Evolutionary conservation across 306 rosid species (phyloP).

Genomic region (Vicia faba): DNA sequence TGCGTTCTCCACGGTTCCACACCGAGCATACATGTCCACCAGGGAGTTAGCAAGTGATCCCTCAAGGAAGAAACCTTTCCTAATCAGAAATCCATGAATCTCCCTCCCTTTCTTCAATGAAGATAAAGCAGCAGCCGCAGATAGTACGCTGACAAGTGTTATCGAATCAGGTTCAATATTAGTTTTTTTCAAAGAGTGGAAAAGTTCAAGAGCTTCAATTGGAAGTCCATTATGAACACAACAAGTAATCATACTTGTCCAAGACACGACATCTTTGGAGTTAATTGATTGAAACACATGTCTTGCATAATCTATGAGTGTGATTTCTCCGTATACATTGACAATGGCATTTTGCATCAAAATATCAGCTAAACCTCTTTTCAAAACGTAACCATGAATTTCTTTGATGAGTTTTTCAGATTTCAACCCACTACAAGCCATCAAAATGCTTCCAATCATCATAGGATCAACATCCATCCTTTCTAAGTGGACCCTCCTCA

Average conservation of each 20-base stretch:
- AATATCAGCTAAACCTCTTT: slow-evolving; percentile 55
- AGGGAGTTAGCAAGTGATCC: slow-evolving; percentile 59
- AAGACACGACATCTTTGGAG: slow-evolving; percentile 68
- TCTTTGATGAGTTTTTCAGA: slow-evolving; percentile 50
- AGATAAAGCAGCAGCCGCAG: slow-evolving; percentile 66
- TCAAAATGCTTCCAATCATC: slow-evolving; percentile 73
- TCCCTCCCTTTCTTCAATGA: slow-evolving; percentile 75
- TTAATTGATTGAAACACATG: slow-evolving; percentile 52
- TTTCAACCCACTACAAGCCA: slow-evolving; percentile 55
- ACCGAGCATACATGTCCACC: slow-evolving; percentile 71
- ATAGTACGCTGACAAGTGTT: slow-evolving; percentile 57
- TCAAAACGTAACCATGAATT: slow-evolving; percentile 53
- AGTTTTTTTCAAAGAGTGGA: slow-evolving; percentile 49
- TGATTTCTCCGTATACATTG: slow-evolving; percentile 60
- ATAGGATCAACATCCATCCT: slow-evolving; percentile 53
- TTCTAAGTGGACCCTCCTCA: slow-evolving; percentile 44
- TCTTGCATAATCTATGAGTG: slow-evolving; percentile 48
- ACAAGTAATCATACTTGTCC: slow-evolving; percentile 77
- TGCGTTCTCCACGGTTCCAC: slow-evolving; percentile 61
- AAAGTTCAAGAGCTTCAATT: slow-evolving; percentile 62
- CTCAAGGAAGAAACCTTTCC: slow-evolving; percentile 60
- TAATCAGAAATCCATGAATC: slow-evolving; percentile 64
- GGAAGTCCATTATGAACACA: slow-evolving; percentile 58
- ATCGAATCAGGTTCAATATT: slow-evolving; percentile 57
- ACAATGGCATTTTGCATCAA: slow-evolving; percentile 62